These are phyloP conservation scores for Metschnikowia bowlesiae DNA, from an alignment of 805 yeast species.

Conservation along the genomic window DNA sequence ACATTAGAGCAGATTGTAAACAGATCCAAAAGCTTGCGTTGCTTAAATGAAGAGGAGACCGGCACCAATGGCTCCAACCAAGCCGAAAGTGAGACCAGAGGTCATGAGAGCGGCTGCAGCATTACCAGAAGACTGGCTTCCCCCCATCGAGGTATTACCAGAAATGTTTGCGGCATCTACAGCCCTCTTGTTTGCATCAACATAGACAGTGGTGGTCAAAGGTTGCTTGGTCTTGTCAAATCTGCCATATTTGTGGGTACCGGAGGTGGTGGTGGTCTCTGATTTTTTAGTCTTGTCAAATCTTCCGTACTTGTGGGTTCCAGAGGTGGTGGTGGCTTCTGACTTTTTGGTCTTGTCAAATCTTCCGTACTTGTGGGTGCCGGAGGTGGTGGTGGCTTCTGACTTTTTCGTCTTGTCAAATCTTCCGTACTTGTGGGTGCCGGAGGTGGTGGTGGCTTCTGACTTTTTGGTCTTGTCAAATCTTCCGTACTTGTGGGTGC, in stretches of 20 bases:
- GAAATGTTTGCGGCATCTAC: constrained; percentile 2
- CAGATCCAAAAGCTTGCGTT: background rate
- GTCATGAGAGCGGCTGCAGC: constrained; percentile 15
- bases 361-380: constrained; percentile 29
- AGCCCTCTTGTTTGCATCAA: constrained; percentile 18
- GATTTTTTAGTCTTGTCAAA: constrained; percentile 36
- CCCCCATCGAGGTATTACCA: constrained; percentile 13
- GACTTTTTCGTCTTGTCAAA: constrained; percentile 45
- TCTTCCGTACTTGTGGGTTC: constrained; percentile 29
- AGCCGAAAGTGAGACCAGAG: constrained; percentile 25
- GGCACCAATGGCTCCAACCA: constrained; percentile 45
- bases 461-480: constrained; percentile 18
- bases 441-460: constrained; percentile 10
- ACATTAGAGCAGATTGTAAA: background rate
- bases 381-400: constrained; percentile 15
- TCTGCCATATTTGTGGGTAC: constrained; percentile 33
- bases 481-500: constrained; percentile 18
- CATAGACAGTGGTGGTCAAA: constrained; percentile 33
- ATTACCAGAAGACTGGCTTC: constrained; percentile 21
- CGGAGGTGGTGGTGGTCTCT: constrained; percentile 27
- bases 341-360: constrained; percentile 15
- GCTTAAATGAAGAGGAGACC: constrained; percentile 40
- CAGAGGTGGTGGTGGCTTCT: constrained; percentile 17
- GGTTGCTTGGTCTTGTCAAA: constrained; percentile 33
- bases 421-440: constrained; percentile 53